These are phyloP conservation scores for Fusarium sp. DNA, from an alignment of 2,329 filamentous ascomycete genomes.

Conservation along the genomic window DNA sequence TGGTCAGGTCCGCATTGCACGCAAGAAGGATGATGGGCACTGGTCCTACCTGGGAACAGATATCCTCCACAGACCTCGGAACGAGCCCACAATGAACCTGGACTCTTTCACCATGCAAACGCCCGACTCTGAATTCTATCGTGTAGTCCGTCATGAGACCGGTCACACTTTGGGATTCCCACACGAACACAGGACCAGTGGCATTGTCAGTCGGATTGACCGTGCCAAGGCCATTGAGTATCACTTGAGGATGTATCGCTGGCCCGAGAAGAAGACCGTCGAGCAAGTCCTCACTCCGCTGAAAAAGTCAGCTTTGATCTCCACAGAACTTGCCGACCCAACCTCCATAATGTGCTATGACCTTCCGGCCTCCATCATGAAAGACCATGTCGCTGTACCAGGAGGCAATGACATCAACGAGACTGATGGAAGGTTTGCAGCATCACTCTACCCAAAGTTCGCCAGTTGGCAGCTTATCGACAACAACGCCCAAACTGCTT, in stretches of 20 bases:
- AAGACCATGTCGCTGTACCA: not conserved
- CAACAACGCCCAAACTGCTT: not conserved
- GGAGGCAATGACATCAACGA: not conserved
- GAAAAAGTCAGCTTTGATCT: not conserved
- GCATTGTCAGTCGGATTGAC: not conserved
- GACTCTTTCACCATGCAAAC: not conserved
- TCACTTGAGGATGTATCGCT: not conserved
- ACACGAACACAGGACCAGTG: not conserved
- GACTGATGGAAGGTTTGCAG: not conserved
- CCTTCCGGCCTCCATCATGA: not conserved
- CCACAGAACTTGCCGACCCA: not conserved
- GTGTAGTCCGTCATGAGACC: not conserved
- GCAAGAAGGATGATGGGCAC: not conserved
- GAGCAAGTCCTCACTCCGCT: not conserved
- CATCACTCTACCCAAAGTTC: not conserved
- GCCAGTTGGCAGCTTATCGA: not conserved
- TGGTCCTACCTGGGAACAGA: not conserved
- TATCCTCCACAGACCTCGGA: not conserved
- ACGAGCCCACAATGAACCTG: not conserved
- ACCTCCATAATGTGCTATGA: constrained; percentile 2
- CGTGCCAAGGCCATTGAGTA: not conserved
- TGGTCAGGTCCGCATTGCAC: not conserved
- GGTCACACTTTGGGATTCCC: not conserved
- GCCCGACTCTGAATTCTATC: not conserved
- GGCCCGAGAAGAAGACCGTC: not conserved